Evolutionary conservation across 768 basidiomycete genomes (phyloP), one percentile per base, ranked within the genome.

Genomic region (Boletus subparvulus): DNA sequence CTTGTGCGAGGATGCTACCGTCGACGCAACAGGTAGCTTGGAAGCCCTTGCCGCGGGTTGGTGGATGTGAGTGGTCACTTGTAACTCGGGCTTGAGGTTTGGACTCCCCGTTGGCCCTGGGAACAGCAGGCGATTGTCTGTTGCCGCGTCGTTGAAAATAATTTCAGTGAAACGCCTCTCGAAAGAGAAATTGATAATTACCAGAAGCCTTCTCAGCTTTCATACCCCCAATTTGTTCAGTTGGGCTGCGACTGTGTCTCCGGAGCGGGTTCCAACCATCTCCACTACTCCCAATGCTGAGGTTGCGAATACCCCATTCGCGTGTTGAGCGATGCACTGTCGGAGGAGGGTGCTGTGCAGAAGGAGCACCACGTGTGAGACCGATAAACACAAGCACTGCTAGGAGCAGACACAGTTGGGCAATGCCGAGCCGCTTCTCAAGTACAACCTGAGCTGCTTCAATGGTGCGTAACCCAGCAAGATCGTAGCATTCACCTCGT

Each of bases 401-500:
- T 4, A 97, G 78, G 6, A 96, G 78, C 7, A 95, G 79, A 67
- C 88, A 86, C 0, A 98, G 80, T 65, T 98, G 95, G 0, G 89
- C 90, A 21, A 97, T 84, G 3, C 94, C 88, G 0, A 97, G 81
- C 3, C 93, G 86, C 64, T 96, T 94, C 72, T 97, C 95, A 48
- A 94, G 80, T 1, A 87, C 75, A 33, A 97, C 84, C 91, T 96
- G 53, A 6, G 33, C 46, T 32, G 13, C 28, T 40, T 52, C 50
- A 66, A 45, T 36, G 50, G 10, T 14, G 42, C 32, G 16, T n/a
- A 8, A 30, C 12, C 10, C 16, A n/a, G 12, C 9, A 7, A 32
- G 16, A 44, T 51, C 33, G 28, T 3, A 17, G 56, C 40, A 56
- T 69, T 24, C 41, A 94, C 93, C 83, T 98, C 94, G 48, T 90